phyloP scores from a whole-genome alignment of 257 asterid species.

The Solanum verrucosum region DNA sequence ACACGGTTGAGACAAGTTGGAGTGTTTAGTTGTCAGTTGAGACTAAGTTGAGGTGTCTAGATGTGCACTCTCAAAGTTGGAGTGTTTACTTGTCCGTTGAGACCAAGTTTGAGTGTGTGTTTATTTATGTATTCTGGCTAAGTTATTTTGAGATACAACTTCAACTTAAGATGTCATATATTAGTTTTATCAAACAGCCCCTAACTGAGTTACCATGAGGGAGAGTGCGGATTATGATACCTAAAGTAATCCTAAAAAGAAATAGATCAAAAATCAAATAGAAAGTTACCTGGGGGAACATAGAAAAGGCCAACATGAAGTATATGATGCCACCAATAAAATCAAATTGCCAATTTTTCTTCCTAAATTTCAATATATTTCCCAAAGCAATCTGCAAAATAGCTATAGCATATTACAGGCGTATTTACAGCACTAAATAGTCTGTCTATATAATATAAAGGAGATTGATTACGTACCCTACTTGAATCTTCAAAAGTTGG shows the following conservation, averaged over 20 bases:
- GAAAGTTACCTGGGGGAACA: conserved; percentile 88
- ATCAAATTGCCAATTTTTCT: conserved; percentile 99
- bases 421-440: neutral
- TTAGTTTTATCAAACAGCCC: neutral
- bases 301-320: conserved; percentile 76
- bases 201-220: neutral
- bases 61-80: neutral
- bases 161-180: neutral
- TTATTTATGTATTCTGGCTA: neutral
- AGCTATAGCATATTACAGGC: neutral
- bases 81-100: neutral
- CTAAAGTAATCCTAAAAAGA: neutral
- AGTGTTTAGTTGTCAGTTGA: neutral
- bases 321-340: conserved; percentile 90
- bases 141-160: neutral
- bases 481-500: conserved; percentile 98
- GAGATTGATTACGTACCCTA: conserved; percentile 47
- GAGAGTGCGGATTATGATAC: neutral
- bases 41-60: neutral
- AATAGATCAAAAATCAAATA: neutral
- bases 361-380: conserved; percentile 91
- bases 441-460: neutral
- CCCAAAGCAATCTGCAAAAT: conserved; percentile 91
- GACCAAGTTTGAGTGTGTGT: neutral
- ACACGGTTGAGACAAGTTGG: neutral